Base-by-base conservation (phyloP, 169 alveolate genomes). In the Cystoisospora suis region DNA sequence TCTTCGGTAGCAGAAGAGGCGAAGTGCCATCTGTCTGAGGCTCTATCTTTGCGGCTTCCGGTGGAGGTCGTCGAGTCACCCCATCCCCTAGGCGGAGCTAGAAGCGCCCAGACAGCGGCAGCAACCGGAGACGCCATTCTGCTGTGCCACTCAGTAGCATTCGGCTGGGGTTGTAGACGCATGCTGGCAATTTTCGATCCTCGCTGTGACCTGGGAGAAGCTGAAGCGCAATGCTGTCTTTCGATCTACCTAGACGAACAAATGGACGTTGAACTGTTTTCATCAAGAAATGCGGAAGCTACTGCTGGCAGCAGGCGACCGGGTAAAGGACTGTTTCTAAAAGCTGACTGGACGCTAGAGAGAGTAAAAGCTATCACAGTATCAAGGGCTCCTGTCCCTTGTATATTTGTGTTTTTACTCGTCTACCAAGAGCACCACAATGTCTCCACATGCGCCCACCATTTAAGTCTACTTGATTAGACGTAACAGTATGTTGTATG, bases 131-230 rank as follows among this genome's bases (percentile, higher is more conserved):
- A 65, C 45, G 20, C 34, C n/a, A 44, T 32, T 9, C 77, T 65
- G 42, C 4, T 27, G 42, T n/a, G n/a, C n/a, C 77, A 65, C 34
- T 36, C 77, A 1, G 77, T 65, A 20, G 2, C 77, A 2, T 44
- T 65, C 42, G 77, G 77, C 3, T 53, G 45, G 6, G 77, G 3
- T 15, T 65, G 42, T 23, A 65, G 88, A 47, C 81, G 86, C 59
- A 47, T 93, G 46, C 86, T 81, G 34, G 91, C 91, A 29, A 81
- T 93, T 34, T 80, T 93, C 34, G 95, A 93, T 36, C 95, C 95
- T 32, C 89, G 88, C 56, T 89, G 92, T 20, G 93, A 93, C 90
- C 61, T 93, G 23, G 88, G 85, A 27, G 88, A 70, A n/a, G 49
- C 87, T 4, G 95, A 93, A 15, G 77, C 49, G 36, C n/a, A 9